Evolutionary conservation across 2,329 filamentous ascomycete species (phyloP).

Genomic region (Pseudovirgaria hyperparasitica): DNA sequence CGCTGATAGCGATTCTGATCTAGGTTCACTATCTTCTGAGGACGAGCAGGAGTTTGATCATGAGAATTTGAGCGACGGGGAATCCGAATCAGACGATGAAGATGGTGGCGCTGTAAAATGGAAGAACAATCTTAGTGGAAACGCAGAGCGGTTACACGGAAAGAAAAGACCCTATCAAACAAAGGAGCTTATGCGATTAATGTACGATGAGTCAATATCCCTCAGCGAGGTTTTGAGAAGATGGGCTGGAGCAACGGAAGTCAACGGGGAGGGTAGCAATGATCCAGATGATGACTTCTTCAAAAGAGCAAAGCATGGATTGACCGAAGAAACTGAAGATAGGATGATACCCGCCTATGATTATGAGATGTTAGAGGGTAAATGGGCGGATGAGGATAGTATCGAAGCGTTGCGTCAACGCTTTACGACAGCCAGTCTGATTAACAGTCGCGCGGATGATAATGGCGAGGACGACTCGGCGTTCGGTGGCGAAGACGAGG

Average conservation of each 20-base stretch:
- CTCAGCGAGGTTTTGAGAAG: slow-evolving; percentile 61
- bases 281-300: slow-evolving; percentile 56
- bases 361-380: slow-evolving; percentile 66
- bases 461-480: slow-evolving; percentile 40
- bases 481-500: slow-evolving; percentile 50
- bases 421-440: slow-evolving; percentile 60
- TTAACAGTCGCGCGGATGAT: slow-evolving; percentile 24
- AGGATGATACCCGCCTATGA: slow-evolving; percentile 67
- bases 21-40: slow-evolving; percentile 68
- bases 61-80: slow-evolving; percentile 33
- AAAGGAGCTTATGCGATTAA: slow-evolving; percentile 68
- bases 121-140: slow-evolving; percentile 77
- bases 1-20: slow-evolving; percentile 92
- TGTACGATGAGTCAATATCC: slow-evolving; percentile 74
- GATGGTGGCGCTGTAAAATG: slow-evolving; percentile 65
- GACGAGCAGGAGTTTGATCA: slow-evolving; percentile 44
- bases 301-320: slow-evolving; percentile 39
- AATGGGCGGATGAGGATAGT: slow-evolving; percentile 72
- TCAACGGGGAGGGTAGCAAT: slow-evolving; percentile 38
- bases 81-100: slow-evolving; percentile 47
- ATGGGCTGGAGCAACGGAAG: slow-evolving; percentile 60
- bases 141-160: slow-evolving; percentile 58
- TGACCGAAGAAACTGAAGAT: slow-evolving; percentile 49
- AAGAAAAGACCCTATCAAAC: slow-evolving; percentile 63
- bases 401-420: slow-evolving; percentile 60